Conservation (phyloP, 2,329 filamentous ascomycete genomes). For the Pyrenophora tritici-repentis region DNA sequence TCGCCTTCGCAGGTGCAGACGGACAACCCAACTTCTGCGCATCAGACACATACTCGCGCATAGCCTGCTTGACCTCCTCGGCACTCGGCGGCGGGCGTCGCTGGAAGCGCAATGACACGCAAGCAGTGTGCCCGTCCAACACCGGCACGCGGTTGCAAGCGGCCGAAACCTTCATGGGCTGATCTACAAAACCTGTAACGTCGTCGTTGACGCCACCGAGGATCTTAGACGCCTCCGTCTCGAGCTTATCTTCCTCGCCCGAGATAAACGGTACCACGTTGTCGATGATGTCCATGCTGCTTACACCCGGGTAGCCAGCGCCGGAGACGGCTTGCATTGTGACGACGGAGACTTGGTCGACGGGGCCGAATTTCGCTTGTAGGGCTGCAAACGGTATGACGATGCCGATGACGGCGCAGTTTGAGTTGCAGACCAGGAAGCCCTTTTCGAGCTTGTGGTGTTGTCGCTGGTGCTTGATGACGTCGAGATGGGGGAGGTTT, state of each 20-base stretch:
- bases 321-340: constrained; percentile 95
- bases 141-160: constrained; percentile 95
- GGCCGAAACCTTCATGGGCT: constrained; percentile 77
- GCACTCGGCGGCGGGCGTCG: constrained; percentile 74
- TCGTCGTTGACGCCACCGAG: constrained; percentile 75
- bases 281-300: constrained; percentile 92
- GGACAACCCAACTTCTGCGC: constrained; percentile 83
- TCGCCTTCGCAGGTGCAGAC: constrained; percentile 79
- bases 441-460: constrained; percentile 76
- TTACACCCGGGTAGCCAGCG: constrained; percentile 87
- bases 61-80: constrained; percentile 75
- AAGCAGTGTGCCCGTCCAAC: constrained; percentile 93
- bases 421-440: constrained; percentile 96
- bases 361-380: constrained; percentile 81
- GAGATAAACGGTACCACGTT: constrained; percentile 94
- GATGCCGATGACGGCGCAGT: constrained; percentile 95
- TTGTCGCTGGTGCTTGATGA: constrained; percentile 86
- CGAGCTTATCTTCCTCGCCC: constrained; percentile 95
- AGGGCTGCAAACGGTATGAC: constrained; percentile 94
- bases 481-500: constrained; percentile 82
- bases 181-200: constrained; percentile 75
- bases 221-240: constrained; percentile 94
- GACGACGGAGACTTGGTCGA: constrained; percentile 78
- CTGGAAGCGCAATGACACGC: constrained; percentile 83
- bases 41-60: constrained; percentile 81